phyloP scores from a whole-genome alignment of 225 moss, liverwort and hornwort genomes.

The Marchantia paleacea region DNA sequence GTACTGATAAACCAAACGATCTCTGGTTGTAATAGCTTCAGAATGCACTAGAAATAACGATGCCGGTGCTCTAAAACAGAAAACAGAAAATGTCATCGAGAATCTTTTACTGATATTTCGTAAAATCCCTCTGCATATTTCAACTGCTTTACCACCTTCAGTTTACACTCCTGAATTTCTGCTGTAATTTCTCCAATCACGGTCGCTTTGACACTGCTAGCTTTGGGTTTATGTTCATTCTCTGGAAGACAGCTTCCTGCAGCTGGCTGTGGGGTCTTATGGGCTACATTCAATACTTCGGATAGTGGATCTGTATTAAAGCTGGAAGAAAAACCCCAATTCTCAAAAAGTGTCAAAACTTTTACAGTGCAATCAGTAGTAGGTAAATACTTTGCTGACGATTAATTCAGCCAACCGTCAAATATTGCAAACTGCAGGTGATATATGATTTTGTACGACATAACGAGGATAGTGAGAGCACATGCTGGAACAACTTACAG shows the following conservation, averaged over 20 bases:
- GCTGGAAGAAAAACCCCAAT: conserved; percentile 25
- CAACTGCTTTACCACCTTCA: conserved; percentile 61
- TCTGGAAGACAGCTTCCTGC: conserved; percentile 25
- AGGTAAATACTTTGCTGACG: no score
- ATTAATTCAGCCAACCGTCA: no score
- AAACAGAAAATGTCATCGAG: background rate
- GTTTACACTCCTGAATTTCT: conserved; percentile 30
- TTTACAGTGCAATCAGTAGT: no score
- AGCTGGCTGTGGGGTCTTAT: conserved; percentile 28
- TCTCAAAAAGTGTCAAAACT: background rate
- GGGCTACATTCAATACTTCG: conserved; percentile 68
- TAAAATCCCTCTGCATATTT: conserved; percentile 43
- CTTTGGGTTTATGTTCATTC: conserved; percentile 27
- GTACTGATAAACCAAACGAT: no score
- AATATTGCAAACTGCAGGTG: no score
- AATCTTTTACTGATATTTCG: conserved; percentile 19
- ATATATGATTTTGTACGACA: no score
- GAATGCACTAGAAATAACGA: no score
- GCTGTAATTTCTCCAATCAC: conserved; percentile 13
- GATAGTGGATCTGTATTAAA: conserved; percentile 73
- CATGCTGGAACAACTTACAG: no score
- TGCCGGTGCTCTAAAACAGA: no score
- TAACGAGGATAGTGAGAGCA: no score
- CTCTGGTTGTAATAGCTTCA: no score
- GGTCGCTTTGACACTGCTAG: background rate